A percentile compares a stretch with the other conserved stretches of the same genome.
These are phyloP conservation scores for Magnusiomyces paraingens DNA, from an alignment of 1,139 yeast genomes.

Conservation along the genomic window DNA sequence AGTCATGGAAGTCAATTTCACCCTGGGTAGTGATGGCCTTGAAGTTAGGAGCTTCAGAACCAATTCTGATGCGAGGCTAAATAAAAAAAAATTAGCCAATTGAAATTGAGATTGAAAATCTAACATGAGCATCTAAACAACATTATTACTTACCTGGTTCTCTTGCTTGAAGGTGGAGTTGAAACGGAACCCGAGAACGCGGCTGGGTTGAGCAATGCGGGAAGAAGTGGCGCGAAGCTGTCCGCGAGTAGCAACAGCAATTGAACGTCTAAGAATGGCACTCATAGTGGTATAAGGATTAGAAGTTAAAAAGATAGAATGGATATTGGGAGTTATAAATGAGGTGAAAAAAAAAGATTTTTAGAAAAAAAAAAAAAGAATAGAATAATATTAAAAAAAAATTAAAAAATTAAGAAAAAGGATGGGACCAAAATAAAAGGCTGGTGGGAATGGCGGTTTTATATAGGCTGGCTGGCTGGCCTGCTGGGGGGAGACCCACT, in stretches of 20 bases:
- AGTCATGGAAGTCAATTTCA: conserved; percentile 72
- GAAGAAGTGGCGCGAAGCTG: conserved; percentile 11
- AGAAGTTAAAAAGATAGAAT: neutral
- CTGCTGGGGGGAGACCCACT: too few relatives aligned
- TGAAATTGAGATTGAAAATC: neutral
- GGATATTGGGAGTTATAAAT: neutral
- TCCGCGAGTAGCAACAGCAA: conserved; percentile 10
- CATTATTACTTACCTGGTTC: conserved; percentile 18
- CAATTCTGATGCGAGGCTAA: conserved; percentile 48
- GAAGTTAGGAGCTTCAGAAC: conserved; percentile 77
- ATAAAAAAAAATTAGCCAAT: neutral
- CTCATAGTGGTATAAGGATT: conserved; percentile 5
- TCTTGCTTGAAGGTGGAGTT: conserved; percentile 21
- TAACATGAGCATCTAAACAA: neutral
- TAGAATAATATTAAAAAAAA: too few relatives aligned
- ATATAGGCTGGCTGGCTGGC: too few relatives aligned
- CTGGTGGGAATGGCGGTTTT: too few relatives aligned
- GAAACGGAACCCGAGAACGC: conserved; percentile 14
- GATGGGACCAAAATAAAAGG: neutral
- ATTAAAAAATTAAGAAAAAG: neutral
- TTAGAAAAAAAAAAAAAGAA: neutral
- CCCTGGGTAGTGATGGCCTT: conserved; percentile 73
- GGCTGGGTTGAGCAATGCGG: conserved; percentile 5
- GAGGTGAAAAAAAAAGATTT: neutral
- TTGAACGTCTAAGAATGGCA: conserved; percentile 13